A percentile compares a stretch with the other conserved stretches of the same genome.
These are phyloP conservation scores for Staphylotrichum tortipilum DNA, from an alignment of 495 filamentous ascomycete species.

Conservation along the genomic window DNA sequence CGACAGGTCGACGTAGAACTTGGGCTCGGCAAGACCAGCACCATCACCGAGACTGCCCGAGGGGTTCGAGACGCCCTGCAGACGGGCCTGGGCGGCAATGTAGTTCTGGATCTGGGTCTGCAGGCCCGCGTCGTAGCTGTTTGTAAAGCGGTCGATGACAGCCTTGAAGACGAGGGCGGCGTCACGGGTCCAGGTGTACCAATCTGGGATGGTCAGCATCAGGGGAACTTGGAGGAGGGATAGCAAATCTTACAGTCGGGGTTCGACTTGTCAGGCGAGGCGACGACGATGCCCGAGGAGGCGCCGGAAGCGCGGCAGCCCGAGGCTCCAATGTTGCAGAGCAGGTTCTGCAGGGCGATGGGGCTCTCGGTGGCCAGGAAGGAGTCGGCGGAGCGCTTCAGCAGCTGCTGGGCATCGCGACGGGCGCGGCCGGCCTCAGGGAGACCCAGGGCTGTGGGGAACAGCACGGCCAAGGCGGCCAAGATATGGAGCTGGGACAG, in stretches of 20 bases:
- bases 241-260: constrained; percentile 52
- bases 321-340: constrained; percentile 51
- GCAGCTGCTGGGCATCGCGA: constrained; percentile 30
- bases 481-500: too few species aligned
- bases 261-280: constrained; percentile 47
- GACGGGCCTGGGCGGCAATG: constrained; percentile 47
- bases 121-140: constrained; percentile 42
- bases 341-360: constrained; percentile 43
- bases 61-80: constrained; percentile 53
- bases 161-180: constrained; percentile 53
- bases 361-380: constrained; percentile 50
- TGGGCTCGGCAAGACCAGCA: constrained; percentile 49
- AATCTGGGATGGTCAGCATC: constrained; percentile 29
- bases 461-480: too few species aligned
- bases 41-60: constrained; percentile 44
- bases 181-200: constrained; percentile 64
- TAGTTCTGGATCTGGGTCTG: constrained; percentile 49
- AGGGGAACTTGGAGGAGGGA: neutral
- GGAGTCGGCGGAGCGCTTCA: constrained; percentile 38
- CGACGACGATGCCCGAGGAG: constrained; percentile 50
- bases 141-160: constrained; percentile 49
- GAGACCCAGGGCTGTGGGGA: too few species aligned
- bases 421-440: too few species aligned
- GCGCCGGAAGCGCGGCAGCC: constrained; percentile 41
- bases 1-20: constrained; percentile 50